phyloP scores from a whole-genome alignment of 75 land plant species.

The Selaginella moellendorffii region DNA sequence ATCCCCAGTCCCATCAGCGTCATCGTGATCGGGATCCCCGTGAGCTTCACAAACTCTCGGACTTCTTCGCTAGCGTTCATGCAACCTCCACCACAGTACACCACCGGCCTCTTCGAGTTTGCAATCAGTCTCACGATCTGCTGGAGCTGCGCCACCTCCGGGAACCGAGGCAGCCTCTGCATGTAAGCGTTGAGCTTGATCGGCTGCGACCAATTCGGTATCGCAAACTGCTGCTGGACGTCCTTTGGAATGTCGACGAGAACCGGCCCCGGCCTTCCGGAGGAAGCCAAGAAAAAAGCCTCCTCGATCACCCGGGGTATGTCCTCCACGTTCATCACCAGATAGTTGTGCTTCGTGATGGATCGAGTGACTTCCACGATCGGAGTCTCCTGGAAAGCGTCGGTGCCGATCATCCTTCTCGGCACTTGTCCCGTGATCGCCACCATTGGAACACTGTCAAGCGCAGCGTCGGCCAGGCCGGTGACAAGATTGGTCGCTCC shows the following conservation, averaged over 20 bases:
- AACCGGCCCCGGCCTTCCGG: conserved; percentile 91
- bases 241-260: conserved; percentile 91
- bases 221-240: conserved; percentile 66
- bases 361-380: conserved; percentile 88
- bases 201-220: conserved; percentile 54
- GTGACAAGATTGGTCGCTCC: conserved; percentile 89
- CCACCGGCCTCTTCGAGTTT: conserved; percentile 52
- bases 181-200: conserved; percentile 46
- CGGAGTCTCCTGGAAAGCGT: conserved; percentile 92
- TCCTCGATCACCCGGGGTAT: conserved; percentile 67
- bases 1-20: conserved; percentile 87
- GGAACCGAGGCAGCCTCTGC: conserved; percentile 46
- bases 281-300: conserved; percentile 65
- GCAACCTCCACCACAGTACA: conserved; percentile 89
- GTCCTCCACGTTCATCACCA: conserved; percentile 71
- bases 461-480: conserved; percentile 77
- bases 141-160: conserved; percentile 34
- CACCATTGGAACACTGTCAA: conserved; percentile 75
- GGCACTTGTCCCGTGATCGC: conserved; percentile 98
- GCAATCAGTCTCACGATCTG: conserved; percentile 52
- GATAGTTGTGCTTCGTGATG: conserved; percentile 89
- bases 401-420: conserved; percentile 82
- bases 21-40: conserved; percentile 70
- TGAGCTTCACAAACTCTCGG: conserved; percentile 54
- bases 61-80: conserved; percentile 63